Evolutionary conservation across 1,139 yeast genomes (phyloP).

Genomic region (Zygotorulaspora mrakii): DNA sequence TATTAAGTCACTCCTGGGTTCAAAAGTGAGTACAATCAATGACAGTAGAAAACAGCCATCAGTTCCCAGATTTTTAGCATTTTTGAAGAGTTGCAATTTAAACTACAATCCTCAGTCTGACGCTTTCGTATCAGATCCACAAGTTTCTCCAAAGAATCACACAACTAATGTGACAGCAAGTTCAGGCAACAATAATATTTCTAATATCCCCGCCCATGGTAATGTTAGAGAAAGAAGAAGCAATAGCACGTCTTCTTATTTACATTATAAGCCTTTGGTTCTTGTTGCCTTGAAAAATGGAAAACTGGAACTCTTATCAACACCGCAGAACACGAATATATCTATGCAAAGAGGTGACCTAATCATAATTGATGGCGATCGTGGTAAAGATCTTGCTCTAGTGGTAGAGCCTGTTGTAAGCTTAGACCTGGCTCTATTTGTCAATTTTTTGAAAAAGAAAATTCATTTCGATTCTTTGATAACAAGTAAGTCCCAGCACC

Average conservation of each 20-base stretch:
- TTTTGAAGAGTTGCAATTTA: conserved; percentile 29
- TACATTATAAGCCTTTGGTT: conserved; percentile 46
- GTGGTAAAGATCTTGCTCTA: conserved; percentile 88
- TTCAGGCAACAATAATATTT: conserved; percentile 5
- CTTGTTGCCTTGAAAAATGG: conserved; percentile 85
- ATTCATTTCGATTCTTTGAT: conserved; percentile 38
- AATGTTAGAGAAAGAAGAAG: conserved; percentile 12
- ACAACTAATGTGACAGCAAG: conserved; percentile 5
- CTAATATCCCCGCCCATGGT: conserved; percentile 3
- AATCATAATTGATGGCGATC: conserved; percentile 95
- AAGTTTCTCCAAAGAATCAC: conserved; percentile 9
- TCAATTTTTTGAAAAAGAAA: conserved; percentile 73
- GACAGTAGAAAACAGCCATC: conserved; percentile 9
- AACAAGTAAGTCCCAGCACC: conserved; percentile 31
- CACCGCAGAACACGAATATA: conserved; percentile 54
- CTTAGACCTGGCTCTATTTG: conserved; percentile 72
- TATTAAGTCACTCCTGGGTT: conserved; percentile 23
- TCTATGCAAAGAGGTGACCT: conserved; percentile 64
- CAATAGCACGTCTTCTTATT: conserved; percentile 15
- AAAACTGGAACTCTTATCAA: conserved; percentile 75
- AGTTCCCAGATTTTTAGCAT: conserved; percentile 21
- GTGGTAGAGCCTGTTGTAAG: conserved; percentile 64
- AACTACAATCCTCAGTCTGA: conserved; percentile 31
- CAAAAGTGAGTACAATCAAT: neutral
- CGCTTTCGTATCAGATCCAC: conserved; percentile 19